Base-by-base conservation (phyloP, 805 yeast genomes). In the Schwanniomyces yamadae region DNA sequence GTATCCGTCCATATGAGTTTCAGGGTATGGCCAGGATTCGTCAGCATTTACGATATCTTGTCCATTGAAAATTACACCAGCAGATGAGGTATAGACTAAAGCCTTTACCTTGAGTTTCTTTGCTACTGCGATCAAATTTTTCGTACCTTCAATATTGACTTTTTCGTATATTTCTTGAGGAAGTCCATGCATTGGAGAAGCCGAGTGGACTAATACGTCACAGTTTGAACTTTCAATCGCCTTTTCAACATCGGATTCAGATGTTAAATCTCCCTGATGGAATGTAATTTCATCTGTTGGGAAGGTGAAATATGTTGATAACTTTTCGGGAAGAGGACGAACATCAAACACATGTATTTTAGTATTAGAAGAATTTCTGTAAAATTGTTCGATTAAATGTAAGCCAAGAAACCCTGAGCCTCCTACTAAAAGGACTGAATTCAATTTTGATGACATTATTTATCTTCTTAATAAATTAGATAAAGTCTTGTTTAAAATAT, bases 61-160 rank as follows among this genome's bases (percentile, higher is more conserved):
- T n/a, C 99, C 99, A 57, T 91, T 86, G 69, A 93, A 93, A 21
- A 90, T 84, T 18, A 93, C 99, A 46, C 99, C 97, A 0, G 99
- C 98, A 2, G 96, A 87, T 0, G 97, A 90, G 1, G 99, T 93
- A 65, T 90, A 93, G 2, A 93, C 95, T 24, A 93, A 67, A 0
- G 90, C 91, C 41, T 73, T 73, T 6, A 80, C 71, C 8, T 60
- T 58, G 29, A 66, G 51, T 30, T 64, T 66, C 47, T 76, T 69
- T 29, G 90, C 79, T 33, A 82, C 82, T 30, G 75, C 66, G 26
- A 91, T 63, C 23, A 93, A 73, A 43, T 82, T 86, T 38, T 69
- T 66, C 1, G 99, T 93, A 27, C 99, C 99, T 30, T 78, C 75
- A 20, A 93, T 91, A 53, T 93, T 93, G 33, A 93, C 99, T 49